A percentile compares a stretch with the other conserved stretches of the same genome.
These are phyloP conservation scores for Cercospora zeina DNA, from an alignment of 2,329 filamentous ascomycete species.

Conservation along the genomic window DNA sequence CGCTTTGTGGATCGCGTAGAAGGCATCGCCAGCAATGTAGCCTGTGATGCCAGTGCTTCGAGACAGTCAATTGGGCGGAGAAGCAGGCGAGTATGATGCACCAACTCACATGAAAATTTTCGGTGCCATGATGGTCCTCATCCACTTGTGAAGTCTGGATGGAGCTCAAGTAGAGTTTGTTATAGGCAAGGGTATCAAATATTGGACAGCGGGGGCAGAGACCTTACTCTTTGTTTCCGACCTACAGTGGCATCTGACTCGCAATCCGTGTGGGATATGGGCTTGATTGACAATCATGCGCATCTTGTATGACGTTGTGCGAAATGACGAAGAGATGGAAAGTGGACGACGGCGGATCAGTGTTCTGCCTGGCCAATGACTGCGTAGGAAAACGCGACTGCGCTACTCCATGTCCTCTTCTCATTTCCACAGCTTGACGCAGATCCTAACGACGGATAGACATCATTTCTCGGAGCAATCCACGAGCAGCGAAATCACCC, in stretches of 20 bases:
- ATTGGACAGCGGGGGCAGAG: constrained; percentile 7
- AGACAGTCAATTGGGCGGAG: constrained; percentile 8
- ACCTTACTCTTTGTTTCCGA: constrained; percentile 1
- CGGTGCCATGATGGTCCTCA: constrained; percentile 27
- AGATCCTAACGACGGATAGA: not conserved
- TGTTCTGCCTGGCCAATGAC: constrained; percentile 4
- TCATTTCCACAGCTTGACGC: constrained; percentile 1
- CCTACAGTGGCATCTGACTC: constrained; percentile 8
- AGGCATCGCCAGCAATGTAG: constrained; percentile 51
- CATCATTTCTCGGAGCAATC: constrained; percentile 1
- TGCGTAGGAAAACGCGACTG: not conserved
- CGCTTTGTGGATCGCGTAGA: constrained; percentile 48
- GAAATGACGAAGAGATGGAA: constrained; percentile 4
- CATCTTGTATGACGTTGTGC: constrained; percentile 6
- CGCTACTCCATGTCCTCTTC: not conserved
- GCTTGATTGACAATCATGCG: constrained; percentile 12
- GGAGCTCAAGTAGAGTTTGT: constrained; percentile 19
- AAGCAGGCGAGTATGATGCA: not conserved
- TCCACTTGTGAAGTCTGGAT: constrained; percentile 3
- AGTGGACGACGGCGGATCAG: constrained; percentile 7
- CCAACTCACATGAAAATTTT: constrained; percentile 37
- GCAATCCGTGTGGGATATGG: not conserved
- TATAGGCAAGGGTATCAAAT: constrained; percentile 12
- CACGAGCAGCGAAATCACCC: constrained; percentile 1
- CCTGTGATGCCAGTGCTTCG: constrained; percentile 40